Percentiles rank a stretch among this genome's conserved stretches.
Evolutionary conservation across 2,329 filamentous ascomycete species (phyloP).

Genomic region (Ophiostoma pallidulum): DNA sequence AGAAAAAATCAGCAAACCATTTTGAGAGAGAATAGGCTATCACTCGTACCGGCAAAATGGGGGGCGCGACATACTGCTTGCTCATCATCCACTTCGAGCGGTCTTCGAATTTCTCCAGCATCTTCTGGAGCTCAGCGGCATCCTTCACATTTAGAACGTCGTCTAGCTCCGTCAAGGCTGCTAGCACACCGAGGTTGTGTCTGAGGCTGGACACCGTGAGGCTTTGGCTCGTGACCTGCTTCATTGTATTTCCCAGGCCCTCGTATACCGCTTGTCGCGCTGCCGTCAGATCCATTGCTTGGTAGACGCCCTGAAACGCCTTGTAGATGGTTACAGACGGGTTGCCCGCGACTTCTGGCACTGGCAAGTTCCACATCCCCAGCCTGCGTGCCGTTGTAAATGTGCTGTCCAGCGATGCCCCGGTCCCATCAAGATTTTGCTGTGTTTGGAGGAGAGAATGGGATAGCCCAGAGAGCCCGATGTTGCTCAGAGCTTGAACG

Average conservation of each 20-base stretch:
- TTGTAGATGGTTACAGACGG: slow-evolving; percentile 66
- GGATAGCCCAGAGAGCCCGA: slow-evolving; percentile 80
- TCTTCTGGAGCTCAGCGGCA: slow-evolving; percentile 48
- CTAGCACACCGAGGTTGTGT: slow-evolving; percentile 51
- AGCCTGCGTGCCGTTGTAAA: slow-evolving; percentile 72
- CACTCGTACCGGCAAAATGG: too few species aligned
- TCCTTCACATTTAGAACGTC: slow-evolving; percentile 59
- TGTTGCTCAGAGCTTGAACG: slow-evolving; percentile 64
- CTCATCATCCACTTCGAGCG: slow-evolving; percentile 73
- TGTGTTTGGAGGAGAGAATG: slow-evolving; percentile 66
- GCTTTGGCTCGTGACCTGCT: slow-evolving; percentile 39
- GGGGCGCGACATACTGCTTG: slow-evolving; percentile 14
- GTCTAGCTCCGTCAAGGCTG: slow-evolving; percentile 70
- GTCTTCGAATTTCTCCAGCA: slow-evolving; percentile 53
- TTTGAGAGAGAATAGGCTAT: too few species aligned
- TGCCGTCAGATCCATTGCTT: slow-evolving; percentile 45
- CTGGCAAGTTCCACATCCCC: slow-evolving; percentile 85
- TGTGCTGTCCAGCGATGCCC: slow-evolving; percentile 57
- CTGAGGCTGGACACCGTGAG: slow-evolving; percentile 44
- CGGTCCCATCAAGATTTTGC: slow-evolving; percentile 47
- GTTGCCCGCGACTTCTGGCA: slow-evolving; percentile 52
- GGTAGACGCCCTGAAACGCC: slow-evolving; percentile 69
- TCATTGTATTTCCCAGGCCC: slow-evolving; percentile 52
- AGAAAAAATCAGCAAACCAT: background rate
- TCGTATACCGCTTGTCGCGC: slow-evolving; percentile 52